Evolutionary conservation across 192 early-diverging fungal species (phyloP), one percentile per base, ranked within the genome.

Genomic region (Dissophora globulifera): DNA sequence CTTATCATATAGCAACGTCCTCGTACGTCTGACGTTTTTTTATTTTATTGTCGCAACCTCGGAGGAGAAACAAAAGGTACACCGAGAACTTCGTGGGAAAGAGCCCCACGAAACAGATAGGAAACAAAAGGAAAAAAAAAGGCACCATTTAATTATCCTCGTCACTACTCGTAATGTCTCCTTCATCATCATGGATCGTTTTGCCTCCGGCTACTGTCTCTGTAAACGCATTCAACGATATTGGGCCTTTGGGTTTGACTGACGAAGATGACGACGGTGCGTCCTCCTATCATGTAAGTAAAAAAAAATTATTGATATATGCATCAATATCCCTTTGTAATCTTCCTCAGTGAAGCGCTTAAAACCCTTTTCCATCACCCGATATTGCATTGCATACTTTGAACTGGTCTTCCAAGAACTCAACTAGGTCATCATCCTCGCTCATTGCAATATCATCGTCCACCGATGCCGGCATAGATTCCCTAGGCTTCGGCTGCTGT

Each of bases 191-290:
- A 16, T 69, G 16, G 19, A 55, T 33, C 19, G 32, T 2, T 25
- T 20, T 53, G 25, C 67, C 67, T 6, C 67, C 67, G 11, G 67
- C 67, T 17, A 70, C 67, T 6, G 58, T 61, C 33, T 70, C 67
- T 22, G 67, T 70, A 31, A 61, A 70, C 3, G 67, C 67, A 58
- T 70, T 70, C 51, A 70, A 22, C 15, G 67, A 70, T 9, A 70
- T 70, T 2, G 67, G 67, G 3, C 67, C 67, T 30, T 40, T 60
- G 20, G 58, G 51, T 23, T 29, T 62, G 0, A 59, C 67, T 13
- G 58, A 7, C 8, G 58, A 2, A 6, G 58, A 5, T 10, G 58
- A 35, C 12, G 58, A 48, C 20, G 22, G 29, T 4, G 51, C 9
- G 15, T 69, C 58, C 40, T 61, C 49, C 60, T 62, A 40, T n/a